Conservation (phyloP, 148 eudicot genomes). For the Simmondsia chinensis region DNA sequence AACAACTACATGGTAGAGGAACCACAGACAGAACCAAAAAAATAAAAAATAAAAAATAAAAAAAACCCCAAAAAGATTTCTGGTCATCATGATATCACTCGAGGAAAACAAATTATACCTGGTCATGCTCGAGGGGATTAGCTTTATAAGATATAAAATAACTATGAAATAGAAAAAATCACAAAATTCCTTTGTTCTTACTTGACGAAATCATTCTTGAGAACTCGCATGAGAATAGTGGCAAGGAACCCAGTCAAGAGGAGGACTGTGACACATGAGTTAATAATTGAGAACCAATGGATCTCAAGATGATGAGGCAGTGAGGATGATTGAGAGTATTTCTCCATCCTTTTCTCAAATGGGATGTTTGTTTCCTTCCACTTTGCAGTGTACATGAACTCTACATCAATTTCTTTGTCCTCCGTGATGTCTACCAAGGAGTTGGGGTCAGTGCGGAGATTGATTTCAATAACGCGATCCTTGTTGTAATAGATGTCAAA, state of each 20-base stretch:
- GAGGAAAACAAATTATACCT: no score
- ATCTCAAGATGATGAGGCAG: conserved; percentile 62
- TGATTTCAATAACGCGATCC: conserved; percentile 59
- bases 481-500: conserved; percentile 61
- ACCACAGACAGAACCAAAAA: neutral
- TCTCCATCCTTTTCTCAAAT: conserved; percentile 63
- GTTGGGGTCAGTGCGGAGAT: conserved; percentile 47
- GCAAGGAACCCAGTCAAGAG: conserved; percentile 60
- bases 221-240: conserved; percentile 62
- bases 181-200: conserved; percentile 17
- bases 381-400: conserved; percentile 52
- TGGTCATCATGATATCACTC: no score
- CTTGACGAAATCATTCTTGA: conserved; percentile 68
- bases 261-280: conserved; percentile 61
- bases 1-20: neutral
- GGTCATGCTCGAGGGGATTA: no score
- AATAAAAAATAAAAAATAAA: neutral
- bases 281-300: conserved; percentile 65
- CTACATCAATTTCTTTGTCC: conserved; percentile 51
- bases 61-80: neutral
- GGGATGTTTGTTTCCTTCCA: conserved; percentile 52
- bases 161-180: neutral
- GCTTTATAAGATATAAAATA: neutral
- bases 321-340: conserved; percentile 51
- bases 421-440: conserved; percentile 55